Evolutionary conservation across 23 red algal species (phyloP).

Genomic region (Gracilaria gracilis): DNA sequence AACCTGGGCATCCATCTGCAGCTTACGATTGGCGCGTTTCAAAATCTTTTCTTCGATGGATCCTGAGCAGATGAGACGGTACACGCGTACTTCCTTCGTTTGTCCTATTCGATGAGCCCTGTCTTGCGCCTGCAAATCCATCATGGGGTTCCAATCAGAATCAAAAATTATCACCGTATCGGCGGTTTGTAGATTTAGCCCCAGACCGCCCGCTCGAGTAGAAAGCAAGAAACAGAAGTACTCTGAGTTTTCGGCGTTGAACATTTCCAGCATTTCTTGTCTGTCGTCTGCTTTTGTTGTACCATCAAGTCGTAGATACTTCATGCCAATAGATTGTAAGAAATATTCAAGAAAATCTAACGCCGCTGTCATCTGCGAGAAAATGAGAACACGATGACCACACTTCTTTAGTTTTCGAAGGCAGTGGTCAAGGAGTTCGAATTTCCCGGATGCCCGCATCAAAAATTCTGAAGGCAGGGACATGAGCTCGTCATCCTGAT

Average conservation of each 20-base stretch:
- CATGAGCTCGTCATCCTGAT: conserved; percentile 87
- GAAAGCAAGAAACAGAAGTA: conserved; percentile 91
- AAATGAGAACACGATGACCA: conserved; percentile 86
- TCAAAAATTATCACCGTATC: conserved; percentile 98
- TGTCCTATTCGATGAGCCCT: conserved; percentile 96
- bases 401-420: conserved; percentile 82
- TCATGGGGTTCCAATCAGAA: conserved; percentile 96
- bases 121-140: conserved; percentile 98
- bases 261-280: conserved; percentile 91
- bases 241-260: conserved; percentile 84
- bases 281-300: conserved; percentile 97
- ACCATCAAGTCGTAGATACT: conserved; percentile 93
- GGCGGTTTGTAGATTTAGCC: conserved; percentile 92
- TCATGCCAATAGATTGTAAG: conserved; percentile 71
- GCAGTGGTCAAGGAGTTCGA: conserved; percentile 83
- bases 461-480: conserved; percentile 78
- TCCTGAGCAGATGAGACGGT: conserved; percentile 82
- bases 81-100: conserved; percentile 92
- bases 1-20: conserved; percentile 92
- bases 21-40: conserved; percentile 86
- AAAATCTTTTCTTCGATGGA: conserved; percentile 97
- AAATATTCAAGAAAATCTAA: conserved; percentile 93
- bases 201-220: conserved; percentile 93
- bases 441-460: conserved; percentile 88
- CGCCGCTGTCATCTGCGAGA: conserved; percentile 92